phyloP scores from a whole-genome alignment of 2,329 filamentous ascomycete species.

The Tolypocladium cylindrosporum region DNA sequence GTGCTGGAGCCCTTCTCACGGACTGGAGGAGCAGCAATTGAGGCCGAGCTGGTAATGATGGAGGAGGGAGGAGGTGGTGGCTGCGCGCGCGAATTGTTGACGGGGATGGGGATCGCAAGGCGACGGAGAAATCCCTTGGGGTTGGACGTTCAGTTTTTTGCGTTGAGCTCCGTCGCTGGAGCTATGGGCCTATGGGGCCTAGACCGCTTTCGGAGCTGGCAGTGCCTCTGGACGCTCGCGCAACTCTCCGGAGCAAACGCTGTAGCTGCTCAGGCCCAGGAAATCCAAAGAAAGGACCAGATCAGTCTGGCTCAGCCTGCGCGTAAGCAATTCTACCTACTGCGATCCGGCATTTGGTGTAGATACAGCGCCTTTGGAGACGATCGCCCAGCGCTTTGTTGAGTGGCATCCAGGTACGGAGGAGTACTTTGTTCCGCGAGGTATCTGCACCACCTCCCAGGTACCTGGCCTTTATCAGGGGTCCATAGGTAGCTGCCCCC shows the following conservation, averaged over 20 bases:
- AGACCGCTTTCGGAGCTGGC: conserved; percentile 17
- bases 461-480: not conserved
- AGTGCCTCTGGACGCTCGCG: not conserved
- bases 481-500: not conserved
- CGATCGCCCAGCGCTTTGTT: not conserved
- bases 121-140: conserved; percentile 24
- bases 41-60: conserved; percentile 5
- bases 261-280: not conserved
- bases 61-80: conserved; percentile 9
- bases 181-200: conserved; percentile 14
- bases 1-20: conserved; percentile 3
- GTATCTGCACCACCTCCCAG: not conserved
- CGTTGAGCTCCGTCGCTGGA: conserved; percentile 29
- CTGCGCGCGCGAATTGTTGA: conserved; percentile 20
- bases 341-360: not conserved
- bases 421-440: not conserved
- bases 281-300: not conserved
- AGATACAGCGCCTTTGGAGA: not conserved
- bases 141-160: conserved; percentile 28
- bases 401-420: not conserved
- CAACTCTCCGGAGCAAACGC: not conserved
- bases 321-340: not conserved
- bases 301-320: not conserved
- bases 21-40: conserved; percentile 1
- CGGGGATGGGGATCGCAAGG: conserved; percentile 19